These are phyloP conservation scores for Clitopilus hobsonii DNA, from an alignment of 768 basidiomycete species.

Conservation along the genomic window DNA sequence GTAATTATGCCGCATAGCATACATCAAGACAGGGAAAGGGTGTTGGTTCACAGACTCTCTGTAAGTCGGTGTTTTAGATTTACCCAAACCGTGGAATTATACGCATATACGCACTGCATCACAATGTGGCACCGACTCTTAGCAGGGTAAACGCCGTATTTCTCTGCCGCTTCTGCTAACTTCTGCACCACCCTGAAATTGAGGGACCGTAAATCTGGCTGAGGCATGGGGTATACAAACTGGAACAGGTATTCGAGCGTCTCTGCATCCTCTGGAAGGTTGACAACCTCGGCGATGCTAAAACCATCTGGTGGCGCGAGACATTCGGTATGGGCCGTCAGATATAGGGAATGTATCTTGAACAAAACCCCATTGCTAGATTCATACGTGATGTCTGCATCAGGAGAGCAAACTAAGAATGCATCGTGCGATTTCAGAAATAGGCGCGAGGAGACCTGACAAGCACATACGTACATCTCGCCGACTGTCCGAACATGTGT, in stretches of 20 bases:
- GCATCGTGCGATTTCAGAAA: background rate
- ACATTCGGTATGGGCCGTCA: slow-evolving; percentile 8
- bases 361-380: slow-evolving; percentile 10
- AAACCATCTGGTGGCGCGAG: slow-evolving; percentile 8
- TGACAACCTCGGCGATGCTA: slow-evolving; percentile 4
- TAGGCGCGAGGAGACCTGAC: too few relatives aligned
- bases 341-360: slow-evolving; percentile 13
- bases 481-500: too few relatives aligned
- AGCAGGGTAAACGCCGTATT: slow-evolving; percentile 16
- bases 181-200: slow-evolving; percentile 6
- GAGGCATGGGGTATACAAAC: slow-evolving; percentile 12
- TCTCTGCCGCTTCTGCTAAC: slow-evolving; percentile 15
- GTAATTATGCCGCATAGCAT: slow-evolving; percentile 13
- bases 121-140: slow-evolving; percentile 14
- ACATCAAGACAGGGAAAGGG: slow-evolving; percentile 11
- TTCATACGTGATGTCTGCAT: slow-evolving; percentile 10
- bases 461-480: too few relatives aligned
- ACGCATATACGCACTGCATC: slow-evolving; percentile 14
- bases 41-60: slow-evolving; percentile 10
- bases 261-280: slow-evolving; percentile 9
- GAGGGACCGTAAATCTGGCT: slow-evolving; percentile 6
- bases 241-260: slow-evolving; percentile 15
- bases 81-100: background rate
- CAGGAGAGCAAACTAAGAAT: slow-evolving; percentile 7
- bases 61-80: too few relatives aligned